Evolutionary conservation across 495 filamentous ascomycete genomes (phyloP).

Genomic region (Penicillium bovifimosum): DNA sequence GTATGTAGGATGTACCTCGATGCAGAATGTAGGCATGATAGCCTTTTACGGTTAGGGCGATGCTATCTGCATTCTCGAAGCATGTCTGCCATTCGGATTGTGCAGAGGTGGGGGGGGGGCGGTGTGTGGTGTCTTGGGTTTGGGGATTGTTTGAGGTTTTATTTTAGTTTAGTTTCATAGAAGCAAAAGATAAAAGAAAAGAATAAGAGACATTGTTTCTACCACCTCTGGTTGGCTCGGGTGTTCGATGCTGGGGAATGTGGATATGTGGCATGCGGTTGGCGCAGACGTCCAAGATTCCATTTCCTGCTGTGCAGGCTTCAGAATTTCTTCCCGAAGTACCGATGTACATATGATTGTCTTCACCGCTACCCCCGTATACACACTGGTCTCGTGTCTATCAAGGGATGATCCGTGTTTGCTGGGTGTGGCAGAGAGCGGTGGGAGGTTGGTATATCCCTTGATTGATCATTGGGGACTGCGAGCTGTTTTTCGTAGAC

Average conservation of each 20-base stretch:
- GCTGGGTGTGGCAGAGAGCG: not conserved
- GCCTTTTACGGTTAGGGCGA: too few species aligned
- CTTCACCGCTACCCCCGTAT: constrained; percentile 2
- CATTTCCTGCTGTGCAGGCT: not conserved
- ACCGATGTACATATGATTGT: not conserved
- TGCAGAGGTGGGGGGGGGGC: not conserved
- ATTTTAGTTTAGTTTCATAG: not conserved
- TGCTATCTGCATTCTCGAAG: constrained; percentile 23
- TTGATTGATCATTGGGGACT: constrained; percentile 7
- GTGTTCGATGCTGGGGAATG: not conserved
- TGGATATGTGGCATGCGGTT: constrained; percentile 1
- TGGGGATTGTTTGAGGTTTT: not conserved
- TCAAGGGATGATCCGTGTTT: constrained; percentile 1
- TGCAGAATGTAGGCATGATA: too few species aligned
- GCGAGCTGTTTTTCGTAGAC: constrained; percentile 5
- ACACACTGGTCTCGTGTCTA: not conserved
- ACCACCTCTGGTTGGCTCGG: not conserved
- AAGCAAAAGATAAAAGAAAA: not conserved
- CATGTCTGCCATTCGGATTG: constrained; percentile 6
- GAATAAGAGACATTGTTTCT: not conserved
- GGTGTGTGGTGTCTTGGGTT: not conserved
- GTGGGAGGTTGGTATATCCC: constrained; percentile 9
- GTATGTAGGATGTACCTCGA: too few species aligned
- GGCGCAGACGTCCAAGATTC: not conserved
- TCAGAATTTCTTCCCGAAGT: not conserved